Evolutionary conservation across 495 filamentous ascomycete genomes (phyloP).

Genomic region (Opeltia flavorubescens): DNA sequence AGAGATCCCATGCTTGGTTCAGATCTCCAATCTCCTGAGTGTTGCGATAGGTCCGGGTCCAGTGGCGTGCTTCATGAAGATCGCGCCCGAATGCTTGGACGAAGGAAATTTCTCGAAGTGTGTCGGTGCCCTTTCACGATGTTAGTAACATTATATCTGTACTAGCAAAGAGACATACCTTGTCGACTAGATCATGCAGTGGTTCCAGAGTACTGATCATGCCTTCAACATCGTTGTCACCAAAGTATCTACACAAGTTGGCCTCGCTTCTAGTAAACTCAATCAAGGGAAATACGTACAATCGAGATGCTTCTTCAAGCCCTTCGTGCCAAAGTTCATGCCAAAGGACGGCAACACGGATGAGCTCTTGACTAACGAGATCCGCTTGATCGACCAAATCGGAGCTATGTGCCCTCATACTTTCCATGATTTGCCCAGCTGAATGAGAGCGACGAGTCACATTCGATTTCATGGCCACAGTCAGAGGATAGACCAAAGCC

Average conservation of each 20-base stretch:
- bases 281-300: constrained; percentile 28
- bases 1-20: constrained; percentile 96
- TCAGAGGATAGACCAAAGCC: constrained; percentile 97
- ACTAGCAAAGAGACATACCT: constrained; percentile 16
- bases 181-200: constrained; percentile 79
- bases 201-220: constrained; percentile 89
- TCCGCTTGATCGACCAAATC: constrained; percentile 91
- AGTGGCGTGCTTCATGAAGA: constrained; percentile 84
- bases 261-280: background rate
- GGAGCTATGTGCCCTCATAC: constrained; percentile 90
- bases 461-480: constrained; percentile 94
- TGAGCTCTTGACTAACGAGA: constrained; percentile 83
- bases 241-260: constrained; percentile 46
- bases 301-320: constrained; percentile 88
- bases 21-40: constrained; percentile 84
- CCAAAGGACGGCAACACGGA: constrained; percentile 92
- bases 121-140: constrained; percentile 59
- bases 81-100: constrained; percentile 96
- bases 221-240: constrained; percentile 88
- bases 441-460: constrained; percentile 64
- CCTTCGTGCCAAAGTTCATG: constrained; percentile 98
- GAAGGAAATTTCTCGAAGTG: constrained; percentile 88
- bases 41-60: constrained; percentile 78
- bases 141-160: background rate
- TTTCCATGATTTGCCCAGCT: constrained; percentile 88